A percentile compares a stretch with the other conserved stretches of the same genome.
Conservation (phyloP, 2,329 filamentous ascomycete species). For the Penicillium glabrum region DNA sequence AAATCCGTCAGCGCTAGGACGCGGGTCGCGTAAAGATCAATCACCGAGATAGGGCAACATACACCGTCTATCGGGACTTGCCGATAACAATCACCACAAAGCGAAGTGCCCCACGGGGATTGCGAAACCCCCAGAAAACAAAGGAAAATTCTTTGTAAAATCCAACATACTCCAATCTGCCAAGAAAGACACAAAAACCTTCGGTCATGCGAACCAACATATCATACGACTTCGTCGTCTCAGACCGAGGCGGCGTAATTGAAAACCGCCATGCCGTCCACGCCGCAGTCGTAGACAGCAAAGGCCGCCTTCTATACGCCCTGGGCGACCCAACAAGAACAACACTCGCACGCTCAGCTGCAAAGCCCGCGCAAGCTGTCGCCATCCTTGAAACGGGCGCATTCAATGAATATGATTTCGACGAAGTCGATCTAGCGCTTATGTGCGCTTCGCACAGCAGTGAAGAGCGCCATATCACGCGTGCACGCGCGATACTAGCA, state of each 20-base stretch:
- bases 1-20: neutral
- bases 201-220: constrained; percentile 7
- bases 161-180: neutral
- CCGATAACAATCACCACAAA: neutral
- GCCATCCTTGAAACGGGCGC: constrained; percentile 46
- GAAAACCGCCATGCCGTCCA: constrained; percentile 50
- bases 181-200: neutral
- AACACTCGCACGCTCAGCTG: constrained; percentile 48
- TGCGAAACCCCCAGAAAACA: too few relatives aligned
- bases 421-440: constrained; percentile 46
- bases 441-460: constrained; percentile 52
- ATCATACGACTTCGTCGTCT: constrained; percentile 33
- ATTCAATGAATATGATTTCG: constrained; percentile 37
- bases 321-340: constrained; percentile 44
- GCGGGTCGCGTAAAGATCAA: too few relatives aligned
- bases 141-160: neutral
- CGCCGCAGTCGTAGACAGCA: constrained; percentile 41
- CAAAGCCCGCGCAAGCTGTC: constrained; percentile 49
- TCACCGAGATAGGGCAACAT: neutral
- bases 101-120: neutral
- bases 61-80: neutral
- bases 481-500: constrained; percentile 40
- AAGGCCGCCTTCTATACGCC: constrained; percentile 39
- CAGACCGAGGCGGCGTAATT: constrained; percentile 38
- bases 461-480: constrained; percentile 43